Evolutionary conservation across 768 basidiomycete genomes (phyloP).

Genomic region (Pulveroboletus sp.): DNA sequence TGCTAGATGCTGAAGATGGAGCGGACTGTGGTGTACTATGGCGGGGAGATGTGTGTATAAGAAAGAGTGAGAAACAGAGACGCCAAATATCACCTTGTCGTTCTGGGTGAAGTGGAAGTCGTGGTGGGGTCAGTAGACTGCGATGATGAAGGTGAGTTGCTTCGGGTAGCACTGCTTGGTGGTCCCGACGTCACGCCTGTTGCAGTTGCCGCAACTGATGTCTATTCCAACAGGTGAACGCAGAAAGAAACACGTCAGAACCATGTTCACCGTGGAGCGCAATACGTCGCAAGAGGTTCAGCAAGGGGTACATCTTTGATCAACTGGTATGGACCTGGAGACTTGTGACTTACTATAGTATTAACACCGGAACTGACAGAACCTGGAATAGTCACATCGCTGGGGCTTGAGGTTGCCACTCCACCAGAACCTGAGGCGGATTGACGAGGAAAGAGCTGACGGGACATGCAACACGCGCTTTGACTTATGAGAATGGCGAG

Average conservation of each 20-base stretch:
- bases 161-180: background rate
- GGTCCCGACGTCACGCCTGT: background rate
- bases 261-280: background rate
- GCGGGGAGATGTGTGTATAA: background rate
- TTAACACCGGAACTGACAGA: background rate
- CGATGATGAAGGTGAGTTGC: background rate
- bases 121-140: background rate
- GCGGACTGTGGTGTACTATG: constrained; percentile 4
- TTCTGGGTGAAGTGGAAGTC: background rate
- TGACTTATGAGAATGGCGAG: background rate
- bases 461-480: background rate
- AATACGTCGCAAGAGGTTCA: background rate
- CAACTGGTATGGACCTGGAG: too few species aligned
- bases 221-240: background rate
- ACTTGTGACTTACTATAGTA: background rate
- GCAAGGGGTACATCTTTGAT: background rate
- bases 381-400: background rate
- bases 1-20: background rate
- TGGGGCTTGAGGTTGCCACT: background rate
- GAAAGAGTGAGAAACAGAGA: background rate
- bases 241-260: background rate
- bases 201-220: background rate
- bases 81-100: constrained; percentile 13
- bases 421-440: background rate
- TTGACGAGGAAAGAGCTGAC: background rate